phyloP scores from a whole-genome alignment of 164 flowering plant genomes.

The Vitis cinerea region DNA sequence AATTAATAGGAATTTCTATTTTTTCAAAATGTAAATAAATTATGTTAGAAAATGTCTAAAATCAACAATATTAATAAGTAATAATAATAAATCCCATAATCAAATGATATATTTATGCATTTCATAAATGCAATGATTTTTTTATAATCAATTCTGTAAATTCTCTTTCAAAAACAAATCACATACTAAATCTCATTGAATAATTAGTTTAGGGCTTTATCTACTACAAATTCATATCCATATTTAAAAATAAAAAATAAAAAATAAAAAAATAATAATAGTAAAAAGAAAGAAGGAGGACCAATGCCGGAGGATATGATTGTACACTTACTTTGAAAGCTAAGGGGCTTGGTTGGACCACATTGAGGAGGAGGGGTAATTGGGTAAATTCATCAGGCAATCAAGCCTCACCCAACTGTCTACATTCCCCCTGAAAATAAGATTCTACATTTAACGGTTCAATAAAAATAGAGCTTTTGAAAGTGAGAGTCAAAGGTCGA shows the following conservation, averaged over 20 bases:
- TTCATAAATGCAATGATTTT: no score
- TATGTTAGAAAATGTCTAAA: no score
- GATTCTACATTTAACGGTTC: constrained; percentile 13
- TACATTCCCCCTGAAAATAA: neutral
- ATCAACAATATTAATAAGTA: no score
- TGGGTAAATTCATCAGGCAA: neutral
- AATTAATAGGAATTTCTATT: neutral
- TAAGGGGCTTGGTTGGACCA: neutral
- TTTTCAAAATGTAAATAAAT: no score
- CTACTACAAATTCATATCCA: no score
- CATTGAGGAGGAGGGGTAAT: neutral
- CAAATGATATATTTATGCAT: no score
- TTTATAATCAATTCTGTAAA: no score
- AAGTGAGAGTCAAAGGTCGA: neutral
- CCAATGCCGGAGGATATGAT: neutral
- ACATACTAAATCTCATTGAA: no score
- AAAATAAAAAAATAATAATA: neutral
- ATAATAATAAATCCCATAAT: no score
- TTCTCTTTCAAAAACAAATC: no score
- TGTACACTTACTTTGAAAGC: neutral
- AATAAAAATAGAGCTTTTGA: neutral
- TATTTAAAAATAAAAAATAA: no score
- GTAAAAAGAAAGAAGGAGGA: neutral
- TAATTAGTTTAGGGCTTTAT: no score
- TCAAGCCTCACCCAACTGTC: constrained; percentile 3